Evolutionary conservation across 2,329 filamentous ascomycete species (phyloP).

Genomic region (Aspergillus pseudotamarii): DNA sequence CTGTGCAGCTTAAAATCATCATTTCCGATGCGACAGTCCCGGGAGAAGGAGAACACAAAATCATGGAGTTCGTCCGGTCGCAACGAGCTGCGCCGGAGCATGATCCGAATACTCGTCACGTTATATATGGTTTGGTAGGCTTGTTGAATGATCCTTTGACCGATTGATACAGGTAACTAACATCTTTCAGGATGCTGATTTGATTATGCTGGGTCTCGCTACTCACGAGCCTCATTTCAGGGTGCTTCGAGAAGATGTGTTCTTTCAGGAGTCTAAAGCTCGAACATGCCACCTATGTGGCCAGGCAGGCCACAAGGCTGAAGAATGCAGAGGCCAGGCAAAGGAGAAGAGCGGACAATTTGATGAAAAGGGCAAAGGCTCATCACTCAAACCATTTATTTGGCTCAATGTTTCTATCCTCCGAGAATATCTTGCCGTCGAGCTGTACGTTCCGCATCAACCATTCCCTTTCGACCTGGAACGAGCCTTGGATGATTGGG

Average conservation of each 20-base stretch:
- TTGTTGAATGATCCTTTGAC: neutral
- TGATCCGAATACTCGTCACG: constrained; percentile 94
- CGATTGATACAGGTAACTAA: constrained; percentile 24
- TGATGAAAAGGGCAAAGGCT: constrained; percentile 75
- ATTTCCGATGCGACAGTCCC: constrained; percentile 98
- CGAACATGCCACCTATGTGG: constrained; percentile 86
- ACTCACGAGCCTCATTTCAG: constrained; percentile 98
- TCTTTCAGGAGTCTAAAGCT: constrained; percentile 82
- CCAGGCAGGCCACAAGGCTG: constrained; percentile 86
- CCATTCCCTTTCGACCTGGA: constrained; percentile 92
- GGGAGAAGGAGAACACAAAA: constrained; percentile 98
- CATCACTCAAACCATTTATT: constrained; percentile 86
- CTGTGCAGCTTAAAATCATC: constrained; percentile 77
- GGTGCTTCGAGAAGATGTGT: constrained; percentile 94
- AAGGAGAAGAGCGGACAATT: constrained; percentile 79
- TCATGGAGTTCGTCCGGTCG: constrained; percentile 96
- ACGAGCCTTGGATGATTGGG: constrained; percentile 94
- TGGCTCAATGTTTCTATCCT: constrained; percentile 94
- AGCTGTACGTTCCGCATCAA: constrained; percentile 80
- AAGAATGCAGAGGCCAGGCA: constrained; percentile 76
- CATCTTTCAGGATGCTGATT: constrained; percentile 72
- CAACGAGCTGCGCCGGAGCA: constrained; percentile 89
- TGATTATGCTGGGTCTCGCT: constrained; percentile 96
- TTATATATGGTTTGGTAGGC: constrained; percentile 82
- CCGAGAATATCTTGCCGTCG: constrained; percentile 88